phyloP scores from a whole-genome alignment of 1,284 basidiomycete genomes.

The Dichomitus squalens region DNA sequence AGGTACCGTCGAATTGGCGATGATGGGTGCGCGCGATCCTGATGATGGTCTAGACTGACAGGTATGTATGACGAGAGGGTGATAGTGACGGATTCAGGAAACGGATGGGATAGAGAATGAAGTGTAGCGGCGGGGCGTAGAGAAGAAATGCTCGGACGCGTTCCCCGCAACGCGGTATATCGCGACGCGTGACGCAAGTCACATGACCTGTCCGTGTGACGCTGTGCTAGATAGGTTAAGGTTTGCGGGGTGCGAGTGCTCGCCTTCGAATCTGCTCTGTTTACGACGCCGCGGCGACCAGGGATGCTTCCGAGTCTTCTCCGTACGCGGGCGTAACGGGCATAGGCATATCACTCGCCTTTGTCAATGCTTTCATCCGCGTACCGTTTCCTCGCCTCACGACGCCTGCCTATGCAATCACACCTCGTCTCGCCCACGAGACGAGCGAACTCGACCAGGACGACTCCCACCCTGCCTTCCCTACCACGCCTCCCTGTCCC shows the following conservation, averaged over 20 bases:
- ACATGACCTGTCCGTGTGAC: background rate
- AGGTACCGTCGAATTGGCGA: too few species aligned
- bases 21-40: too few species aligned
- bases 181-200: constrained; percentile 17
- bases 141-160: constrained; percentile 9
- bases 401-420: constrained; percentile 15
- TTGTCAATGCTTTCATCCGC: constrained; percentile 5
- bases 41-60: too few species aligned
- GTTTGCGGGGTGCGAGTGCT: background rate
- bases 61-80: too few species aligned
- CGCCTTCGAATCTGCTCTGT: too few species aligned
- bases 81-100: too few species aligned
- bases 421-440: constrained; percentile 1
- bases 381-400: background rate
- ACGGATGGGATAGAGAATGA: background rate
- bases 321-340: constrained; percentile 4
- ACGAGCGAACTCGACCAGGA: constrained; percentile 10
- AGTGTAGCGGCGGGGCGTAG: background rate
- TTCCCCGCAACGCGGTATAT: constrained; percentile 11
- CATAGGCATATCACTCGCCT: background rate
- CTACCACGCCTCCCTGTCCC: constrained; percentile 86
- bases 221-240: background rate
- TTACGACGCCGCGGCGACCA: background rate
- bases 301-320: background rate
- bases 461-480: constrained; percentile 7